Evolutionary conservation across 2,329 filamentous ascomycete genomes (phyloP).

Genomic region (Gaeumannomyces sp.): DNA sequence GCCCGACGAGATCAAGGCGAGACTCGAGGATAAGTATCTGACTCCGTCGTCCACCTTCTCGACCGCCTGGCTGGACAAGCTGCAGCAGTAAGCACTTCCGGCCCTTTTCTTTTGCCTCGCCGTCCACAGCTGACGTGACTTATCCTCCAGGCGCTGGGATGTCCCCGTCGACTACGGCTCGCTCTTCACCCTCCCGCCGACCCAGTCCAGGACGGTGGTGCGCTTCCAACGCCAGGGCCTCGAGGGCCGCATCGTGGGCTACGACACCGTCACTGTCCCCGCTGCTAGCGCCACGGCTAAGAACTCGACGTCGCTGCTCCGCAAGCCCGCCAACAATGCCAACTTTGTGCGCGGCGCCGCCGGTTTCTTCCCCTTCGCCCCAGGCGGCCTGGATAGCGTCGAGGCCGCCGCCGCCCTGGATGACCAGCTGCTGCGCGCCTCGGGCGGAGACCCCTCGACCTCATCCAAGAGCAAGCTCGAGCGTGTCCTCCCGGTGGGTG

Average conservation of each 20-base stretch:
- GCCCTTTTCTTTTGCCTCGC: background rate
- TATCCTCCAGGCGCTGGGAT: conserved; percentile 59
- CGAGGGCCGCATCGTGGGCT: conserved; percentile 87
- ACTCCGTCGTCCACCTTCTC: conserved; percentile 75
- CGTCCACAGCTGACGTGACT: conserved; percentile 9
- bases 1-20: conserved; percentile 58
- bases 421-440: conserved; percentile 56
- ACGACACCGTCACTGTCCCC: conserved; percentile 88
- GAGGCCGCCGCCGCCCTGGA: conserved; percentile 81
- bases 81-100: conserved; percentile 60
- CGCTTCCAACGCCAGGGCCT: conserved; percentile 87
- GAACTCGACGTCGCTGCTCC: conserved; percentile 82
- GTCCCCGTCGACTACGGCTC: conserved; percentile 72
- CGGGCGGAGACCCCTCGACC: background rate
- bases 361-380: conserved; percentile 90
- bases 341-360: conserved; percentile 91
- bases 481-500: conserved; percentile 75
- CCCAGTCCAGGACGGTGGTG: conserved; percentile 90
- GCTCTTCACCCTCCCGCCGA: conserved; percentile 80
- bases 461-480: conserved; percentile 54
- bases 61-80: conserved; percentile 74
- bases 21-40: conserved; percentile 72
- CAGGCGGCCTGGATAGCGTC: conserved; percentile 80
- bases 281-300: conserved; percentile 87
- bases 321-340: conserved; percentile 78